Percentiles rank a stretch among this genome's conserved stretches.
phyloP scores from a whole-genome alignment of 2,329 filamentous ascomycete species.

The Stagonosporopsis cucurbitacearum region DNA sequence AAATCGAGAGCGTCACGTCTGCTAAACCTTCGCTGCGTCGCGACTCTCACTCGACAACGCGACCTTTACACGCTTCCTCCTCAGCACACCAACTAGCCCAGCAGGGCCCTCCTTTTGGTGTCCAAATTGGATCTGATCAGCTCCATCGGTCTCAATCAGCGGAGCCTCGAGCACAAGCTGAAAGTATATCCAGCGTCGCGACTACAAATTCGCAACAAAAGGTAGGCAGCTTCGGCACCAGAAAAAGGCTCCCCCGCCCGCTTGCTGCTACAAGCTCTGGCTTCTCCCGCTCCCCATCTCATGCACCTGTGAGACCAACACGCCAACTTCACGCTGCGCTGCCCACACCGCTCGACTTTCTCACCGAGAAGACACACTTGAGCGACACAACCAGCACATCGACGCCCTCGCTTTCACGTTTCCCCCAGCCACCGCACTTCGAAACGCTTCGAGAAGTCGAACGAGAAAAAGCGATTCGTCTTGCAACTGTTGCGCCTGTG shows the following conservation, averaged over 20 bases:
- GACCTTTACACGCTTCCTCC: constrained; percentile 37
- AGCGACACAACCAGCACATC: constrained; percentile 21
- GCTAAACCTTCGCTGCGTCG: constrained; percentile 18
- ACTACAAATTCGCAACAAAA: constrained; percentile 25
- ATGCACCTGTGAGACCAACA: constrained; percentile 26
- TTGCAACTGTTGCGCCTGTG: constrained; percentile 36
- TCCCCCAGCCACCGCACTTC: constrained; percentile 42
- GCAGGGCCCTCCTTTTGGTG: constrained; percentile 20
- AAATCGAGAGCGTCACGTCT: constrained; percentile 38
- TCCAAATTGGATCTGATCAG: constrained; percentile 25
- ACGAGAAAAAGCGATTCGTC: constrained; percentile 26
- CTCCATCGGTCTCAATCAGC: constrained; percentile 38
- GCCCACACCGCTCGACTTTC: constrained; percentile 26
- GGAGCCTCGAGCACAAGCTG: constrained; percentile 30
- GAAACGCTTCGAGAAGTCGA: constrained; percentile 23
- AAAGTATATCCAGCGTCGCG: constrained; percentile 25
- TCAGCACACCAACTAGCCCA: constrained; percentile 40
- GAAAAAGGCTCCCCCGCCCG: constrained; percentile 46
- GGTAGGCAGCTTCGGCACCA: constrained; percentile 42
- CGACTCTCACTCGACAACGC: constrained; percentile 23
- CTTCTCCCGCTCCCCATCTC: constrained; percentile 9
- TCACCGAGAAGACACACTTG: constrained; percentile 29
- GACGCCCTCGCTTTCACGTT: constrained; percentile 44
- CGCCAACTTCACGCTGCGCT: constrained; percentile 27
- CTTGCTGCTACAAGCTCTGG: constrained; percentile 21